Conservation (phyloP, 192 early-diverging fungal genomes). For the Bifiguratus adelaidae region DNA sequence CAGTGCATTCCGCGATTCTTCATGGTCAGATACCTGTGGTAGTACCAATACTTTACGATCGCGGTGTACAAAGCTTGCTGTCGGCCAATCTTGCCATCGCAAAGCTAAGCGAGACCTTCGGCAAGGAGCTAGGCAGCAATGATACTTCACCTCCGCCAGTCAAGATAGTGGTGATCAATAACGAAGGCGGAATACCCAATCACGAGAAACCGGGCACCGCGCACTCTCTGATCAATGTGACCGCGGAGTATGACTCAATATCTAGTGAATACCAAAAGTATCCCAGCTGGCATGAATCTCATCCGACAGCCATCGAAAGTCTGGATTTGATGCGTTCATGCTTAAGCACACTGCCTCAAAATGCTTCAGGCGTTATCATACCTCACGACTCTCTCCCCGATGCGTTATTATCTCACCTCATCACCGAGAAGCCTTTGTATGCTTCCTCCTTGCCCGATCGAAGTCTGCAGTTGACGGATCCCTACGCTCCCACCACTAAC, state of each 20-base stretch:
- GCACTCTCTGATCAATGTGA: constrained; percentile 71
- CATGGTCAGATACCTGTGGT: constrained; percentile 56
- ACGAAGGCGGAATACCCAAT: constrained; percentile 52
- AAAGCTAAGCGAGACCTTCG: constrained; percentile 29
- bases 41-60: constrained; percentile 27
- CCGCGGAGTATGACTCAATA: constrained; percentile 61
- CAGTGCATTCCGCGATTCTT: constrained; percentile 48
- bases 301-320: constrained; percentile 27
- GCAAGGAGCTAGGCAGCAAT: constrained; percentile 1
- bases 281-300: constrained; percentile 13
- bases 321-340: constrained; percentile 56
- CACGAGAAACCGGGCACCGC: constrained; percentile 32
- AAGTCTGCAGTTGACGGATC: too few relatives aligned
- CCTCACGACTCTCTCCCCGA: constrained; percentile 30
- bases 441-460: constrained; percentile 49
- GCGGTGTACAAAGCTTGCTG: constrained; percentile 24
- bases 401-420: constrained; percentile 54
- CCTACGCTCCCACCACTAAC: constrained; percentile 9
- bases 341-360: constrained; percentile 54
- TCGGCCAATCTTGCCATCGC: constrained; percentile 39
- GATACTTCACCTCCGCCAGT: constrained; percentile 25
- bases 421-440: constrained; percentile 67
- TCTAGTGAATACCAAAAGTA: constrained; percentile 15
- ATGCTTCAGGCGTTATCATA: constrained; percentile 70
- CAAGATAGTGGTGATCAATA: constrained; percentile 59